These are phyloP conservation scores for Stemphylium beticola DNA, from an alignment of 2,329 filamentous ascomycete species.

Conservation along the genomic window DNA sequence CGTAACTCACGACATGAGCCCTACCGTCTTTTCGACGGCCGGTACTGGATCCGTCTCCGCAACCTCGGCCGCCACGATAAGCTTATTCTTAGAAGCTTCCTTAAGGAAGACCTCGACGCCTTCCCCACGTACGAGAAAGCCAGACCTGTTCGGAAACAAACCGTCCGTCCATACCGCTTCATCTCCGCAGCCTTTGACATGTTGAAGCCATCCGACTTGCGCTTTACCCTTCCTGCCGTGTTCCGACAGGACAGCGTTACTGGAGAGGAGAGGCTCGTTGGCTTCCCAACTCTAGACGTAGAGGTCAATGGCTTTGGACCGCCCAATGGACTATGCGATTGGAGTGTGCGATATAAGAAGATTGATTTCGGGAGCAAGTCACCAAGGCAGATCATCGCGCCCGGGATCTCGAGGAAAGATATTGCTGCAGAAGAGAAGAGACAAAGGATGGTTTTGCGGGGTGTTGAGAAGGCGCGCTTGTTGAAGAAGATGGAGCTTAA, in stretches of 20 bases:
- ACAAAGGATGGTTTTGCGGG: not conserved
- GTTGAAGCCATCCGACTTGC: slow-evolving; percentile 28
- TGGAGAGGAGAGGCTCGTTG: slow-evolving; percentile 26
- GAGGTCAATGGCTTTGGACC: slow-evolving; percentile 15
- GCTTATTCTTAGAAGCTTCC: slow-evolving; percentile 49
- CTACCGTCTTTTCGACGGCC: slow-evolving; percentile 61
- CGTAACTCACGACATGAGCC: not conserved
- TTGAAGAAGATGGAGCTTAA: not conserved
- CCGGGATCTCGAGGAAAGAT: slow-evolving; percentile 10
- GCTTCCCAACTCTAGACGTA: slow-evolving; percentile 34
- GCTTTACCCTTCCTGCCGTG: slow-evolving; percentile 31
- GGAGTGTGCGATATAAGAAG: slow-evolving; percentile 38
- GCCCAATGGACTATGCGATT: slow-evolving; percentile 16
- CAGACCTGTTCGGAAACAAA: not conserved
- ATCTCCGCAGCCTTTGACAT: slow-evolving; percentile 21
- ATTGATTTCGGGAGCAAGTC: slow-evolving; percentile 19
- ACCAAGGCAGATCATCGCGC: slow-evolving; percentile 12
- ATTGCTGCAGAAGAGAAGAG: slow-evolving; percentile 12
- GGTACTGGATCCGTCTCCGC: slow-evolving; percentile 61
- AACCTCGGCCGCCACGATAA: slow-evolving; percentile 34
- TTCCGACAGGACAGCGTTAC: slow-evolving; percentile 23
- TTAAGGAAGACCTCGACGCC: slow-evolving; percentile 18
- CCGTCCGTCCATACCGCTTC: slow-evolving; percentile 11
- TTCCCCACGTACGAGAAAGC: slow-evolving; percentile 3
- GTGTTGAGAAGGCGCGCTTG: not conserved